Percentiles rank a stretch among this genome's conserved stretches.
These are phyloP conservation scores for Aspergillus wentii DNA, from an alignment of 495 filamentous ascomycete species.

Conservation along the genomic window DNA sequence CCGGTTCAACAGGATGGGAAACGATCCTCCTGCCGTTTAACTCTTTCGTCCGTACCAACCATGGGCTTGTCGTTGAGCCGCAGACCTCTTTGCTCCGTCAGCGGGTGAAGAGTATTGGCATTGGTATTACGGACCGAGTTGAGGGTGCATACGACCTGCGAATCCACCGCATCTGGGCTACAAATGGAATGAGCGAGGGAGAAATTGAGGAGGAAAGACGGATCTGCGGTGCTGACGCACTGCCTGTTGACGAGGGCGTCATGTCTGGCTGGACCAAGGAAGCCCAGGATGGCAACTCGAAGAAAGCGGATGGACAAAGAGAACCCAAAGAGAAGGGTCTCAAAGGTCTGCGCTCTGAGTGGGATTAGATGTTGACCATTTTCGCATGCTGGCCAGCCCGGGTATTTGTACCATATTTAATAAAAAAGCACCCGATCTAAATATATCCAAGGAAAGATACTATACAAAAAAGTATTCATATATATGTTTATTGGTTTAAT, in stretches of 20 bases:
- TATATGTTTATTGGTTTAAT: not conserved
- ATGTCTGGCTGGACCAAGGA: slow-evolving; percentile 22
- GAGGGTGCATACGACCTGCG: slow-evolving; percentile 81
- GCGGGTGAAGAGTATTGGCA: slow-evolving; percentile 77
- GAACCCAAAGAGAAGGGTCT: slow-evolving; percentile 28
- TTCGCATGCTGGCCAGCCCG: too few relatives aligned
- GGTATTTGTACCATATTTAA: too few relatives aligned
- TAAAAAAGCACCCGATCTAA: too few relatives aligned
- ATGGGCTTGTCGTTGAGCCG: slow-evolving; percentile 84
- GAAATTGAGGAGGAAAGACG: slow-evolving; percentile 35
- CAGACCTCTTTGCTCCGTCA: slow-evolving; percentile 82
- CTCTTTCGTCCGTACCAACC: slow-evolving; percentile 92
- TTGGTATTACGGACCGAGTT: slow-evolving; percentile 83
- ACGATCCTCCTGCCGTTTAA: slow-evolving; percentile 83
- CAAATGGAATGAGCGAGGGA: slow-evolving; percentile 39
- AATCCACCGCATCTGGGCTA: slow-evolving; percentile 80
- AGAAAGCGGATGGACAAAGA: slow-evolving; percentile 6
- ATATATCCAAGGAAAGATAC: not conserved
- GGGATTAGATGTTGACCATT: slow-evolving; percentile 18
- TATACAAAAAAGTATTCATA: not conserved
- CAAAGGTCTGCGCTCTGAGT: slow-evolving; percentile 32
- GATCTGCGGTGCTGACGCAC: slow-evolving; percentile 39
- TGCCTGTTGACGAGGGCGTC: slow-evolving; percentile 39
- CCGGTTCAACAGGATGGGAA: slow-evolving; percentile 79
- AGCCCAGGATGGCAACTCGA: not conserved